Conservation (phyloP, 2,329 filamentous ascomycete genomes). For the Ophiosphaerella herpotricha region DNA sequence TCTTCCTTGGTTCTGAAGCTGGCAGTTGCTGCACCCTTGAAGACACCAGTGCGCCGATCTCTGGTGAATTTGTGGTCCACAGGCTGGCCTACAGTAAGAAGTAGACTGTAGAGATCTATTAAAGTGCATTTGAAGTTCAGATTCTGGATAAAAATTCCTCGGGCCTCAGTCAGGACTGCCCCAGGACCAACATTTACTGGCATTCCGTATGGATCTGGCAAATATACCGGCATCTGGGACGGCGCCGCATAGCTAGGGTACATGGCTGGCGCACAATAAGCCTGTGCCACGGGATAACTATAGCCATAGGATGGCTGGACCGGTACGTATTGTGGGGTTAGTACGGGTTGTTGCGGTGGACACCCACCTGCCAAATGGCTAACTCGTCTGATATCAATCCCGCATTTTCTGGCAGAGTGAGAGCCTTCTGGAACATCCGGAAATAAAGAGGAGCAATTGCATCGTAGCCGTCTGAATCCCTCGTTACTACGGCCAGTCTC, state of each 20-base stretch:
- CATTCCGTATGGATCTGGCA: constrained; percentile 37
- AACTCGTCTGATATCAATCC: constrained; percentile 35
- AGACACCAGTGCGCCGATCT: constrained; percentile 28
- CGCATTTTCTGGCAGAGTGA: constrained; percentile 37
- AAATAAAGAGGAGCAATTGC: constrained; percentile 41
- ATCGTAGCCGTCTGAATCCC: constrained; percentile 35
- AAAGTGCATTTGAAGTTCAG: constrained; percentile 33
- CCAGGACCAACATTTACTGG: constrained; percentile 46
- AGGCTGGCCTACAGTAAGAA: constrained; percentile 31
- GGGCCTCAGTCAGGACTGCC: constrained; percentile 42
- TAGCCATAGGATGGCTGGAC: constrained; percentile 28
- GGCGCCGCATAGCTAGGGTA: constrained; percentile 25
- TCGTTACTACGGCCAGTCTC: constrained; percentile 33
- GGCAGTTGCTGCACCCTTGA: constrained; percentile 41
- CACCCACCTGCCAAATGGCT: constrained; percentile 23
- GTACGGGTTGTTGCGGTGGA: constrained; percentile 4
- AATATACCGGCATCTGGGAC: constrained; percentile 31
- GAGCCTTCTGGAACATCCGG: constrained; percentile 24
- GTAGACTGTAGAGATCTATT: constrained; percentile 31
- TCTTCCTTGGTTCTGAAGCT: constrained; percentile 36
- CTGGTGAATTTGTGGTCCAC: constrained; percentile 31
- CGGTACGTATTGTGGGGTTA: constrained; percentile 21
- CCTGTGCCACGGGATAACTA: constrained; percentile 24
- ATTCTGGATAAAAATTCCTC: constrained; percentile 44
- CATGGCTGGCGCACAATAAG: constrained; percentile 22